A percentile compares a stretch with the other conserved stretches of the same genome.
Conservation (phyloP, 129 eudicot genomes). For the Sambucus nigra region DNA sequence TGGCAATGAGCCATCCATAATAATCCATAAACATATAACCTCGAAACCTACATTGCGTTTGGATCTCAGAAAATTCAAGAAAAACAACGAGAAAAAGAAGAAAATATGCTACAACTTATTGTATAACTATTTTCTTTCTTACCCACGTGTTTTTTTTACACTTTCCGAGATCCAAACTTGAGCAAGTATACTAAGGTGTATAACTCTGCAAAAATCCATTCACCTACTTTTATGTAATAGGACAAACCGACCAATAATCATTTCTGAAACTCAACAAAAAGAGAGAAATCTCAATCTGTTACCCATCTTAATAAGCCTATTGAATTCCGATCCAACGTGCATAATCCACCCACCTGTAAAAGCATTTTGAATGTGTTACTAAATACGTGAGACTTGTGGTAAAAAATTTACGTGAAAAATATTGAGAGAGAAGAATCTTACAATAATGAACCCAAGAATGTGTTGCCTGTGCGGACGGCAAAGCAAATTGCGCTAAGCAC, state of each 20-base stretch:
- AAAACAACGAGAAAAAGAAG: no score
- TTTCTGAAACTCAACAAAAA: not conserved
- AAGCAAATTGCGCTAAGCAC: constrained; percentile 77
- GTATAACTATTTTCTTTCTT: no score
- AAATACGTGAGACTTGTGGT: not conserved
- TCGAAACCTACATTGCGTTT: no score
- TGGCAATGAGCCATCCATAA: no score
- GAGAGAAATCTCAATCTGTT: not conserved
- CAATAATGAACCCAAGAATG: constrained; percentile 88
- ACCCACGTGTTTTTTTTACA: no score
- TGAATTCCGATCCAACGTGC: constrained; percentile 90
- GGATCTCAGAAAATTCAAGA: no score
- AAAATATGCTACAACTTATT: no score
- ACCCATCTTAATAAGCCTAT: constrained; percentile 49
- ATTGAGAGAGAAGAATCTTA: constrained; percentile 2
- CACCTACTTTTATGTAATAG: no score
- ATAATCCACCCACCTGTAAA: constrained; percentile 91
- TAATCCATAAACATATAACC: no score
- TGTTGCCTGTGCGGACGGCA: constrained; percentile 88
- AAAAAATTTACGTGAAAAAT: not conserved
- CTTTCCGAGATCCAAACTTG: no score
- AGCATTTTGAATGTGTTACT: not conserved
- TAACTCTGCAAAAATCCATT: no score
- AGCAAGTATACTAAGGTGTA: constrained; percentile 10
- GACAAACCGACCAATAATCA: not conserved